These are phyloP conservation scores for Climacium dendroides DNA, from an alignment of 225 moss, liverwort and hornwort species.

Conservation along the genomic window DNA sequence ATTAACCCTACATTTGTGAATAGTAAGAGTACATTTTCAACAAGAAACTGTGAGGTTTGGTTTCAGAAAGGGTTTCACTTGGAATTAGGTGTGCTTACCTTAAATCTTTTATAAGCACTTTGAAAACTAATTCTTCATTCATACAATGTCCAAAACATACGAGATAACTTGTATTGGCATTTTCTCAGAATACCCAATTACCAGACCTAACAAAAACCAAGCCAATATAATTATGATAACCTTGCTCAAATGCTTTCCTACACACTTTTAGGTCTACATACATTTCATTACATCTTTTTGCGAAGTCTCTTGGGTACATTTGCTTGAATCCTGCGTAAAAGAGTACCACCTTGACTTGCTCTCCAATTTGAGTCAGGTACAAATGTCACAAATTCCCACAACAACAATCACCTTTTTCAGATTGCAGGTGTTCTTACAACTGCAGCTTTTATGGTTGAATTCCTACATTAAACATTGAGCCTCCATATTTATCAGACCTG, in stretches of 20 bases:
- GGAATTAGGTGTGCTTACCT: neutral
- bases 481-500: neutral
- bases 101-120: too few species aligned
- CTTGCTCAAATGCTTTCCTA: neutral
- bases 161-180: neutral
- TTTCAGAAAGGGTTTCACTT: neutral
- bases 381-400: neutral
- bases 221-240: neutral
- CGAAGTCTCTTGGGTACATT: neutral
- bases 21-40: neutral
- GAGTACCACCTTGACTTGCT: neutral
- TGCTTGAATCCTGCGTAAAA: neutral
- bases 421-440: neutral
- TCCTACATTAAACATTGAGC: neutral
- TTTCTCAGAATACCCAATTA: neutral
- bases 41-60: neutral
- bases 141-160: neutral
- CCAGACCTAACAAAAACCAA: neutral
- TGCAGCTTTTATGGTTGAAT: neutral
- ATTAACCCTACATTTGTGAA: accelerated
- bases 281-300: neutral
- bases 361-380: neutral
- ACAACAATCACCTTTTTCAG: neutral
- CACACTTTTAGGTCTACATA: neutral
- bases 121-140: neutral